Evolutionary conservation across 306 rosid genomes (phyloP).

Genomic region (Cucumis cinereus): DNA sequence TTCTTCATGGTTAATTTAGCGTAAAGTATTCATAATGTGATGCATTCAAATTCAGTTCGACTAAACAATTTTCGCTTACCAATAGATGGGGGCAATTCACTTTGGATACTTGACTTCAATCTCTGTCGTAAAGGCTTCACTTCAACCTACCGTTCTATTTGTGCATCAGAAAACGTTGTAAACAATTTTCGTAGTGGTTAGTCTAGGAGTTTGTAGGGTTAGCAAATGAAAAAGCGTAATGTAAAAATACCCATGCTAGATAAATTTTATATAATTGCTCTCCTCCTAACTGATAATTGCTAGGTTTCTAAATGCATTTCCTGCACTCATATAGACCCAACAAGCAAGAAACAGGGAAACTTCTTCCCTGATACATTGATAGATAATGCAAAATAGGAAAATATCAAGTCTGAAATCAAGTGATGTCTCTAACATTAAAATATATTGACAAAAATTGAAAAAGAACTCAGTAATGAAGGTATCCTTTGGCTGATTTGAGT

Average conservation of each 20-base stretch:
- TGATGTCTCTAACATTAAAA: too few relatives aligned
- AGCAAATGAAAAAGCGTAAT: background rate
- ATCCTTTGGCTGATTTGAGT: too few relatives aligned
- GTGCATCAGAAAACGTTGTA: background rate
- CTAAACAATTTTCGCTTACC: background rate
- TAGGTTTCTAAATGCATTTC: too few relatives aligned
- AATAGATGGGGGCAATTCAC: background rate
- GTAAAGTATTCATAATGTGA: slow-evolving; percentile 2
- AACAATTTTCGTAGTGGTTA: background rate
- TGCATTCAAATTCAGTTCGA: background rate
- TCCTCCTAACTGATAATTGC: background rate
- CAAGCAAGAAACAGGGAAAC: too few relatives aligned
- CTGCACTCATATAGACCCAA: too few relatives aligned
- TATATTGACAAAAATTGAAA: too few relatives aligned
- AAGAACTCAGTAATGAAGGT: too few relatives aligned
- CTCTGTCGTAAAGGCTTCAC: background rate
- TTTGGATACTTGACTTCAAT: background rate
- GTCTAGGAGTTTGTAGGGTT: background rate
- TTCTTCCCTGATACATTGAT: too few relatives aligned
- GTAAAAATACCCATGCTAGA: background rate
- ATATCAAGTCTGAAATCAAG: too few relatives aligned
- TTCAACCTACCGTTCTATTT: background rate
- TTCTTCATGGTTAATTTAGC: slow-evolving; percentile 6
- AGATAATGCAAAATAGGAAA: too few relatives aligned
- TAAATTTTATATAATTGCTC: background rate